Evolutionary conservation across 805 yeast species (phyloP), one percentile per base, ranked within the genome.

Genomic region (Candida mattraensis): DNA sequence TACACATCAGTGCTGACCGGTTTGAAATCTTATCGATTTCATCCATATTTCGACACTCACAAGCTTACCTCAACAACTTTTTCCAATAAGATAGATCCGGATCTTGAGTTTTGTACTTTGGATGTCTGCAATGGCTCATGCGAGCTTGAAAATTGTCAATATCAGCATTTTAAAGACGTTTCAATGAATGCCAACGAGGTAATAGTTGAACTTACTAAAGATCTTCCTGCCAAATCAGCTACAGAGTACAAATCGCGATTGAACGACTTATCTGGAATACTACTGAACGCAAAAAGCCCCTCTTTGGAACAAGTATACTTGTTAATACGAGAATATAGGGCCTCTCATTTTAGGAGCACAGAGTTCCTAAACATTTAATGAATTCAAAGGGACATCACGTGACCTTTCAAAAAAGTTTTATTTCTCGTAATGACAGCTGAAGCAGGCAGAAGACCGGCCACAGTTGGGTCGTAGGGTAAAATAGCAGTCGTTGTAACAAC

Each of bases 41-140:
- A 39, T 27, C 52, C 54, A 3, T 22, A 25, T 24, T 50, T 47
- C 35, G 46, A 43, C 22, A 23, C 30, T 7, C n/a, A 13, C n/a
- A 38, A 41, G 37, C 33, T 50, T 14, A 41, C 32, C 13, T 50
- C 54, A 4, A 20, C 29, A 14, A 45, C 49, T 10, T 50, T 37
- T 34, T 41, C 42, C 8, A 50, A 45, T 28, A 29, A 16, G 5
- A 40, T 45, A 9, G 42, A 45, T 25, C 39, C 45, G 7, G 44
- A 40, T n/a, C 22, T 15, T 15, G 27, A 30, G 26, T 28, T 50
- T 14, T 49, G 54, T 31, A 35, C 43, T 10, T 17, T 24, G 30
- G 54, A 49, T 30, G n/a, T 45, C 12, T 16, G 33, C 11, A 33
- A 33, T 14, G 51, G 48, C 4, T 6, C 15, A 11, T 49, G 54